These are phyloP conservation scores for Thraustochytrium striatum DNA, from an alignment of 352 stramenopile genomes.

Conservation along the genomic window DNA sequence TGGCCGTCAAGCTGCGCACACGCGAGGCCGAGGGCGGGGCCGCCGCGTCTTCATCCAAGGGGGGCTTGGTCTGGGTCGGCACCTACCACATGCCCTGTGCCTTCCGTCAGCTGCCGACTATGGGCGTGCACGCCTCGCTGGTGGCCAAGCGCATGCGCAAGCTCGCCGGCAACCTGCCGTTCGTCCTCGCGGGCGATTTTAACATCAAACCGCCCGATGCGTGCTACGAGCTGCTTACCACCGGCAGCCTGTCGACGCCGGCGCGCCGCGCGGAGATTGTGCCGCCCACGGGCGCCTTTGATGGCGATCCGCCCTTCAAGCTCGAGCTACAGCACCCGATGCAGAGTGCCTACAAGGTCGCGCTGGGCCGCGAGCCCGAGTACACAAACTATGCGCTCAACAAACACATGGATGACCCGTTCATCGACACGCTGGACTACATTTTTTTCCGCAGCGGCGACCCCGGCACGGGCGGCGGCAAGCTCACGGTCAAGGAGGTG, in stretches of 20 bases:
- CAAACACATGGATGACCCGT: conserved; percentile 56
- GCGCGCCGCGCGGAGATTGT: not conserved
- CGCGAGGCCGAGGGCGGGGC: not conserved
- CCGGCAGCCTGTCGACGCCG: conserved; percentile 59
- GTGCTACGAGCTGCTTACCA: conserved; percentile 69
- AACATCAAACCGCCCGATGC: conserved; percentile 70
- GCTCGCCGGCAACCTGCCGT: conserved; percentile 57
- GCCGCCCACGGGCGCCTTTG: not conserved
- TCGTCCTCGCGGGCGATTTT: conserved; percentile 73
- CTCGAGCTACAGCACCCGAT: conserved; percentile 45
- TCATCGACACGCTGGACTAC: conserved; percentile 78
- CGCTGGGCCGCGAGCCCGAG: conserved; percentile 62
- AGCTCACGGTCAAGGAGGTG: conserved; percentile 59
- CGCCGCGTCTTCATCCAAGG: not conserved
- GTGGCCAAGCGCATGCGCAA: conserved; percentile 56
- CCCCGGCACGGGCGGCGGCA: conserved; percentile 22
- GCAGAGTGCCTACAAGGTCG: conserved; percentile 60
- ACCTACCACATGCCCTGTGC: conserved; percentile 83
- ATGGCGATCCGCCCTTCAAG: conserved; percentile 58
- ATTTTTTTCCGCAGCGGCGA: conserved; percentile 63
- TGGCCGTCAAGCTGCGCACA: conserved; percentile 59
- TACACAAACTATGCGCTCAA: conserved; percentile 71
- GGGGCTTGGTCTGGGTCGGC: conserved; percentile 61
- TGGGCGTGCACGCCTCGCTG: conserved; percentile 69
- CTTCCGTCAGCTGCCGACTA: conserved; percentile 63